phyloP scores from a whole-genome alignment of 306 rosid genomes.

The Quercus ilex region DNA sequence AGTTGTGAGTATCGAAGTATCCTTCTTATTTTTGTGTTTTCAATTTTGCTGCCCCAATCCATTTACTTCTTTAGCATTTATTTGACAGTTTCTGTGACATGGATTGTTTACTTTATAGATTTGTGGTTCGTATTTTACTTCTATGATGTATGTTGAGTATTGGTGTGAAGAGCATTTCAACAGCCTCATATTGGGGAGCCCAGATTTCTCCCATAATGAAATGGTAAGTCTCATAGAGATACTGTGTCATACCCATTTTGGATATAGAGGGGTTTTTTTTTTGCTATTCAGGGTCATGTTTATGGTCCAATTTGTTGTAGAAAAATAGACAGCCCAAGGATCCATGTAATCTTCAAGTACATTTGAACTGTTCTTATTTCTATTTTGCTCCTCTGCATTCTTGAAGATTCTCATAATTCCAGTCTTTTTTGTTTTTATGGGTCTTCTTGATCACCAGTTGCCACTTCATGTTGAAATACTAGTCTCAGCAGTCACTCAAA shows the following conservation, averaged over 20 bases:
- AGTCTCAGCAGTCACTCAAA: slow-evolving; percentile 75
- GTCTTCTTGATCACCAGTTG: slow-evolving; percentile 47
- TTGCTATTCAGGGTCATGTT: background rate
- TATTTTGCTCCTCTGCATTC: background rate
- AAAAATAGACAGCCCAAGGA: background rate
- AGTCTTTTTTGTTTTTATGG: slow-evolving; percentile 1
- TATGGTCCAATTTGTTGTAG: background rate
- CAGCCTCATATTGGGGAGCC: slow-evolving; percentile 67
- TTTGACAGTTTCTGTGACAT: slow-evolving; percentile 20
- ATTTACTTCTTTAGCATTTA: background rate
- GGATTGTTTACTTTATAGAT: slow-evolving; percentile 34
- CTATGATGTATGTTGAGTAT: slow-evolving; percentile 84
- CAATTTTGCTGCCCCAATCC: background rate
- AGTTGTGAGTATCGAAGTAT: slow-evolving; percentile 53
- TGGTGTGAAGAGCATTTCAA: slow-evolving; percentile 91
- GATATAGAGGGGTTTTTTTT: background rate
- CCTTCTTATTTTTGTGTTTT: slow-evolving; percentile 3
- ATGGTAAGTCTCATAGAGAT: slow-evolving; percentile 40
- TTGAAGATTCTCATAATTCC: slow-evolving; percentile 3
- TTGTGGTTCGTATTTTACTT: slow-evolving; percentile 84
- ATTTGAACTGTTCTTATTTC: background rate
- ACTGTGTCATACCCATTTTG: background rate
- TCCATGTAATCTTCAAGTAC: background rate
- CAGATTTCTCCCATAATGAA: slow-evolving; percentile 80
- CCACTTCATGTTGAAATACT: slow-evolving; percentile 84